Conservation (phyloP, 2,329 filamentous ascomycete species). For the Biscogniauxia marginata region DNA sequence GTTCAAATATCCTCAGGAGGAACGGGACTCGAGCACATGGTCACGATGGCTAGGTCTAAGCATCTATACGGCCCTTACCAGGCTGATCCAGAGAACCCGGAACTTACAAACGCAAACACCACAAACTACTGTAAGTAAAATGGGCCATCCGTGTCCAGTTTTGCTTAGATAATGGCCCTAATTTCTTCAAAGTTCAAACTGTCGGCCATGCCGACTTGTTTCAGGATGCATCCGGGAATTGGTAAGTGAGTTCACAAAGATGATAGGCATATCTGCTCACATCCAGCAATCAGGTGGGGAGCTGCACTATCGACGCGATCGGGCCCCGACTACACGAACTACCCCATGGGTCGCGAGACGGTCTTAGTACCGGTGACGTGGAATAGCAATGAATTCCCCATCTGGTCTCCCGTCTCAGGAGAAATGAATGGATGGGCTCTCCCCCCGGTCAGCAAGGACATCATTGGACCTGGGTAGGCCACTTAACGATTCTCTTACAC, state of each 20-base stretch:
- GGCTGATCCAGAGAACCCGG: conserved; percentile 41
- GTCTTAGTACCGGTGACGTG: conserved; percentile 40
- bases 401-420: conserved; percentile 35
- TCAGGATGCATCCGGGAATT: conserved; percentile 42
- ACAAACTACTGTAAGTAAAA: conserved; percentile 39
- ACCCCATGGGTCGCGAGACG: conserved; percentile 45
- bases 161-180: neutral
- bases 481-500: no score
- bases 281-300: conserved; percentile 38
- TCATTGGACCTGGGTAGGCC: conserved; percentile 29
- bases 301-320: conserved; percentile 41
- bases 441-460: conserved; percentile 10
- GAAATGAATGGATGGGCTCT: conserved; percentile 36
- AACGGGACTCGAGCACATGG: conserved; percentile 48
- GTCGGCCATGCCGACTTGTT: conserved; percentile 59
- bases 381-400: conserved; percentile 34
- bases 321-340: conserved; percentile 37
- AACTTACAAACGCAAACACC: conserved; percentile 45
- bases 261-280: neutral
- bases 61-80: conserved; percentile 45
- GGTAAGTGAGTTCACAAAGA: conserved; percentile 23
- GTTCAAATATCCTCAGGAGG: conserved; percentile 36
- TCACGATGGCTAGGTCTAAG: conserved; percentile 45
- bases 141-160: no score
- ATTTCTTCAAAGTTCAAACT: conserved; percentile 41